These are phyloP conservation scores for Sechiopsis laciniata DNA, from an alignment of 306 rosid species.

Conservation along the genomic window DNA sequence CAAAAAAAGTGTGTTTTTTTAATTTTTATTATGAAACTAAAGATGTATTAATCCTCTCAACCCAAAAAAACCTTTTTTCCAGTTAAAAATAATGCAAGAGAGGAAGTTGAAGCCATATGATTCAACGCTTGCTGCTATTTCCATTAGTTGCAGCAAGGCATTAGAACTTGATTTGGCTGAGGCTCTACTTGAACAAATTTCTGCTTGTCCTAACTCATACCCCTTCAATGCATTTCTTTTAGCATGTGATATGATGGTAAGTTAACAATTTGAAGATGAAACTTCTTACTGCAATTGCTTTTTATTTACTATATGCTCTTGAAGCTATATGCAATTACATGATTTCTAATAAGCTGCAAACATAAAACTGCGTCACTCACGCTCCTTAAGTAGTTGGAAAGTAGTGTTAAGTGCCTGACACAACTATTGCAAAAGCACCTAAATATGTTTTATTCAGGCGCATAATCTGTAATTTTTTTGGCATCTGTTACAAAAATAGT, in stretches of 20 bases:
- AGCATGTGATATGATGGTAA: conserved; percentile 64
- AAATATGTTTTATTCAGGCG: not conserved
- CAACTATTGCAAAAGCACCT: not conserved
- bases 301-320: not conserved
- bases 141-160: conserved; percentile 51
- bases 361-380: not conserved
- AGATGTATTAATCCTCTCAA: not conserved
- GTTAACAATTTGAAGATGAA: conserved; percentile 28
- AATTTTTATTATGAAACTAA: conserved; percentile 24
- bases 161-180: conserved; percentile 67
- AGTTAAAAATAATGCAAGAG: conserved; percentile 61
- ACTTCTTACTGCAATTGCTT: conserved; percentile 15
- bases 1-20: not conserved
- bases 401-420: not conserved
- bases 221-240: conserved; percentile 59
- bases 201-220: conserved; percentile 31
- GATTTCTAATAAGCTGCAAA: not conserved
- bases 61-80: conserved; percentile 23
- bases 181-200: conserved; percentile 54
- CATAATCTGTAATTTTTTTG: not conserved
- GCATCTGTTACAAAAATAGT: not conserved
- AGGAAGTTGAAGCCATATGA: conserved; percentile 56
- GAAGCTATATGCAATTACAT: not conserved
- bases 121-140: conserved; percentile 60
- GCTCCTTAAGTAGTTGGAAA: conserved; percentile 2